Conservation (phyloP, 306 rosid species). For the Quercus glauca region DNA sequence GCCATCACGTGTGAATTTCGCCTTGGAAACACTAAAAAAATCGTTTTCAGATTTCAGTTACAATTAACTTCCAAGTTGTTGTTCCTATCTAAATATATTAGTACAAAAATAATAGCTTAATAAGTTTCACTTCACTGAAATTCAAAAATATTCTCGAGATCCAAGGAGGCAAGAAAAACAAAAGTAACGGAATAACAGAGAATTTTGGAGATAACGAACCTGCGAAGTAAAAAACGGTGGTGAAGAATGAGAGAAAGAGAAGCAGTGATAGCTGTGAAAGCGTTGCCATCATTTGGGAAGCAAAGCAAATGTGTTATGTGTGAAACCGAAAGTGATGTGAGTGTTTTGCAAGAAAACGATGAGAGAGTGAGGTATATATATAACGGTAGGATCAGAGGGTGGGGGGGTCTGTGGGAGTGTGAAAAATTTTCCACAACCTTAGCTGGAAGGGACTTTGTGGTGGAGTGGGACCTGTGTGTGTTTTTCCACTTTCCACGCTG, state of each 20-base stretch:
- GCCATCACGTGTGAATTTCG: too few relatives aligned
- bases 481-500: too few relatives aligned
- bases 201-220: conserved; percentile 24
- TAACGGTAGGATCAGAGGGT: not conserved
- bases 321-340: too few relatives aligned
- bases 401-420: not conserved
- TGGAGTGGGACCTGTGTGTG: not conserved
- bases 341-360: not conserved
- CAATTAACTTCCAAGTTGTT: not conserved
- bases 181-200: not conserved
- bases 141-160: not conserved
- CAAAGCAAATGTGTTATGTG: too few relatives aligned
- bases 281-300: conserved; percentile 29
- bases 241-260: conserved; percentile 32
- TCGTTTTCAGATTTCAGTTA: not conserved
- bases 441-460: not conserved
- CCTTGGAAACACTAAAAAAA: not conserved
- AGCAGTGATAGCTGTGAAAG: conserved; percentile 22
- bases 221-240: conserved; percentile 30
- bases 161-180: not conserved
- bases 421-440: not conserved
- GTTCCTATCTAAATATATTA: not conserved
- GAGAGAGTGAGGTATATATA: not conserved
- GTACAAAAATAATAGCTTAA: too few relatives aligned
- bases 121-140: not conserved